Evolutionary conservation across 371 early-diverging fungal genomes (phyloP).

Genomic region (Circinella minor): DNA sequence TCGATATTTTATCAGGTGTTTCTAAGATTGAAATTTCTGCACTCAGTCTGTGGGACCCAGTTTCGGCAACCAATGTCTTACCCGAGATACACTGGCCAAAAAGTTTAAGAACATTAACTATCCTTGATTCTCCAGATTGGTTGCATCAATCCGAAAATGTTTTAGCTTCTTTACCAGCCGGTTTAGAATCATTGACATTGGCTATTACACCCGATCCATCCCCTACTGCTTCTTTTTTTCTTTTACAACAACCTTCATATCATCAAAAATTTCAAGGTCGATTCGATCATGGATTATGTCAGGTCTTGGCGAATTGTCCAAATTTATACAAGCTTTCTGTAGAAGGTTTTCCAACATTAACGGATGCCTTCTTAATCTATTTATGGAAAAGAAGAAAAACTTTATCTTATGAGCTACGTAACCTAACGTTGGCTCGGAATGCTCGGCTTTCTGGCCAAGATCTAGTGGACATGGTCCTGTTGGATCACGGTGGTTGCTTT

Average conservation of each 20-base stretch:
- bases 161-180: neutral
- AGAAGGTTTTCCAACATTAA: neutral
- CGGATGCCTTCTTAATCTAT: neutral
- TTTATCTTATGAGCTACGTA: neutral
- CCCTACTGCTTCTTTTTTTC: neutral
- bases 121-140: conserved; percentile 4
- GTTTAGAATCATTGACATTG: neutral
- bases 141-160: neutral
- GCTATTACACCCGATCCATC: neutral
- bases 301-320: conserved; percentile 1
- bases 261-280: neutral
- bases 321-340: neutral
- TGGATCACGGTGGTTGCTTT: neutral
- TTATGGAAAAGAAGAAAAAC: neutral
- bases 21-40: neutral
- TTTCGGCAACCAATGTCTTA: neutral
- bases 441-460: neutral
- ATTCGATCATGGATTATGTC: neutral
- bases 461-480: neutral
- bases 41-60: conserved; percentile 3
- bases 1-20: neutral
- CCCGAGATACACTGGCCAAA: neutral
- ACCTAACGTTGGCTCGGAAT: neutral
- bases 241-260: neutral
- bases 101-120: neutral